Evolutionary conservation across 2,329 filamentous ascomycete species (phyloP).

Genomic region (Aspergillus luchuensis): DNA sequence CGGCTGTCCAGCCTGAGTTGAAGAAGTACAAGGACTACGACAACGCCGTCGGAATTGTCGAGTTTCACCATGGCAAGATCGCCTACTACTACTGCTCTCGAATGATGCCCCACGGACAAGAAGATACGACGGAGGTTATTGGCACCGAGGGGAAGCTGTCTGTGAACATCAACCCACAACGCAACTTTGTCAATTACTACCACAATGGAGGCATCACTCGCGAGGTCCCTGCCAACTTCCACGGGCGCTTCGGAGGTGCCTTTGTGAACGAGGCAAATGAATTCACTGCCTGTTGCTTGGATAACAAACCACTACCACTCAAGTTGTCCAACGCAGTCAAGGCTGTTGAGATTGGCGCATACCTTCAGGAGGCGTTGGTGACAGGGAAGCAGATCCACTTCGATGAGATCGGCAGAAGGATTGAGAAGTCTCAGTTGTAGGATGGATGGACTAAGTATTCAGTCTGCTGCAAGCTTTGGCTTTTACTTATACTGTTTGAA

Average conservation of each 20-base stretch:
- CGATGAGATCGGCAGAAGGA: conserved; percentile 54
- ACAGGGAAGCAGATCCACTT: conserved; percentile 59
- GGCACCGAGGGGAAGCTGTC: conserved; percentile 66
- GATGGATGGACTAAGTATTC: background rate
- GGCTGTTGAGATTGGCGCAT: conserved; percentile 60
- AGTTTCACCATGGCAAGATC: conserved; percentile 65
- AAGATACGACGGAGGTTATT: conserved; percentile 67
- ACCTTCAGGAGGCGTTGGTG: conserved; percentile 57
- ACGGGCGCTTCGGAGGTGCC: conserved; percentile 63
- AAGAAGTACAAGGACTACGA: conserved; percentile 60
- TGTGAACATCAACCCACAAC: conserved; percentile 61
- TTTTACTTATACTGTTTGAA: no score
- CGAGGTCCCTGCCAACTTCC: conserved; percentile 65
- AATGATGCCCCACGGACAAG: conserved; percentile 68
- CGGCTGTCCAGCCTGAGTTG: conserved; percentile 60
- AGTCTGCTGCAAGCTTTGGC: no score
- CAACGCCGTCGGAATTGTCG: conserved; percentile 64
- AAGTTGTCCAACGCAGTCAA: conserved; percentile 60
- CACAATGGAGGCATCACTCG: conserved; percentile 57
- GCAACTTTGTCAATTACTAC: conserved; percentile 59
- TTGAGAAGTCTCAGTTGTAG: conserved; percentile 40
- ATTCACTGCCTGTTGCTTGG: conserved; percentile 62
- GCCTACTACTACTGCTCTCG: conserved; percentile 64
- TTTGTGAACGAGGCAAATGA: conserved; percentile 67
- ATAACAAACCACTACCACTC: conserved; percentile 58